Conservation (phyloP, 192 early-diverging fungal genomes). For the Rhizophagus prolifer region DNA sequence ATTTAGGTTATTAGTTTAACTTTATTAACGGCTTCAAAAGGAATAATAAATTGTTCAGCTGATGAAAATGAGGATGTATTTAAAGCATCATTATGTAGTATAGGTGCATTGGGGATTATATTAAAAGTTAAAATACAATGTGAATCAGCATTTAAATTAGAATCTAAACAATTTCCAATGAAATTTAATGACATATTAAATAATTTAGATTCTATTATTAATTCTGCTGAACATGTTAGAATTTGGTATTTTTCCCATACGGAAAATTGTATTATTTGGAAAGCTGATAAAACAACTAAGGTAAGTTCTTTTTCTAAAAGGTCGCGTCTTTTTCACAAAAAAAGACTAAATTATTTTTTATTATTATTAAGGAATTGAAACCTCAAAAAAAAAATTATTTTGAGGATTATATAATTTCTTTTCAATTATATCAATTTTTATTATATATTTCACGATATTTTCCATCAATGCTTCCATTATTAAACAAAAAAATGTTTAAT, state of each 20-base stretch:
- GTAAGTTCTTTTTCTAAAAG: background rate
- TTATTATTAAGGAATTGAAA: background rate
- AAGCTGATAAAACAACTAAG: conserved; percentile 58
- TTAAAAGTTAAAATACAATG: conserved; percentile 64
- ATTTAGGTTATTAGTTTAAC: conserved; percentile 54
- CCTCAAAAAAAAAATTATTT: conserved; percentile 4
- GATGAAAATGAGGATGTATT: conserved; percentile 53
- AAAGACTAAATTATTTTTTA: background rate
- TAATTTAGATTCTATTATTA: conserved; percentile 48
- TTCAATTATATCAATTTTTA: conserved; percentile 55
- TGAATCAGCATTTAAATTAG: conserved; percentile 65
- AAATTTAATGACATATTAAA: conserved; percentile 55
- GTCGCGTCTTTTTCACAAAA: background rate
- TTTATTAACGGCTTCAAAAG: conserved; percentile 58
- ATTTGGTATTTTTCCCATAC: conserved; percentile 81
- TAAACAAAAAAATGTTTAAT: conserved; percentile 58
- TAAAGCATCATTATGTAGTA: conserved; percentile 63
- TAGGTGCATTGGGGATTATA: conserved; percentile 71
- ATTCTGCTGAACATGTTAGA: conserved; percentile 73
- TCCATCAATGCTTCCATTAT: conserved; percentile 46
- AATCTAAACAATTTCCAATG: conserved; percentile 63
- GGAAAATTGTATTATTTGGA: conserved; percentile 67
- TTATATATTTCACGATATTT: conserved; percentile 57
- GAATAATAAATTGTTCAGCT: conserved; percentile 51
- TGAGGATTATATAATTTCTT: conserved; percentile 35